A percentile compares a stretch with the other conserved stretches of the same genome.
Evolutionary conservation across 2,329 filamentous ascomycete species (phyloP).

Genomic region (Aureobasidium sp.): DNA sequence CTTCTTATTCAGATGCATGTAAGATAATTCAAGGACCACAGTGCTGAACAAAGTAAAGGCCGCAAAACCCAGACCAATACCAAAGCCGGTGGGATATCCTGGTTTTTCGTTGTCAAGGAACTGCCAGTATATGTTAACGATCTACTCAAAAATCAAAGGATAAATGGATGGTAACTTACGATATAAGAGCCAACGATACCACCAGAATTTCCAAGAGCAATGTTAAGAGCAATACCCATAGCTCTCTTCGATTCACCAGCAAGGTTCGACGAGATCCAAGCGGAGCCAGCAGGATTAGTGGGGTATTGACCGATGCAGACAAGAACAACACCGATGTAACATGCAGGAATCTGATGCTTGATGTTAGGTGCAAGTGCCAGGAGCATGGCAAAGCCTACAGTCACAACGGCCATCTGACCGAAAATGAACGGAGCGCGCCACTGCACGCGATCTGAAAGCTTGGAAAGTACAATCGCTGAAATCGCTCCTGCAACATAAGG

Average conservation of each 20-base stretch:
- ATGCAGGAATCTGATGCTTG: slow-evolving; percentile 35
- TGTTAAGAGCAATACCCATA: slow-evolving; percentile 51
- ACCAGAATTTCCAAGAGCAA: slow-evolving; percentile 41
- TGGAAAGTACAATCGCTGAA: slow-evolving; percentile 24
- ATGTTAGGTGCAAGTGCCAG: slow-evolving; percentile 19
- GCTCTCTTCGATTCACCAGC: slow-evolving; percentile 49
- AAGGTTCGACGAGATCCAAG: slow-evolving; percentile 56
- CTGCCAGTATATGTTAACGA: not conserved
- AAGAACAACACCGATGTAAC: slow-evolving; percentile 30
- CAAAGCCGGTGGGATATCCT: slow-evolving; percentile 33
- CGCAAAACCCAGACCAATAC: slow-evolving; percentile 27
- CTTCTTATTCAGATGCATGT: slow-evolving; percentile 28
- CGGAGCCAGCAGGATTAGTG: slow-evolving; percentile 49
- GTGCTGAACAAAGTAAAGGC: slow-evolving; percentile 23
- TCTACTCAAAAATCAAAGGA: not conserved
- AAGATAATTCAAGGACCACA: slow-evolving; percentile 24
- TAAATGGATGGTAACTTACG: not conserved
- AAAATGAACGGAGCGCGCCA: slow-evolving; percentile 29
- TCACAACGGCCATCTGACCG: slow-evolving; percentile 33
- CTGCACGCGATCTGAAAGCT: slow-evolving; percentile 24
- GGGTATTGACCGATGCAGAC: slow-evolving; percentile 51
- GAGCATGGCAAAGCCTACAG: slow-evolving; percentile 29
- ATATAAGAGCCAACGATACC: slow-evolving; percentile 58
- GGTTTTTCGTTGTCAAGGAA: slow-evolving; percentile 31
- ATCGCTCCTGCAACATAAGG: slow-evolving; percentile 27